Evolutionary conservation across 306 rosid genomes (phyloP), one percentile per base, ranked within the genome.

Genomic region (Aeschynomene evenia): DNA sequence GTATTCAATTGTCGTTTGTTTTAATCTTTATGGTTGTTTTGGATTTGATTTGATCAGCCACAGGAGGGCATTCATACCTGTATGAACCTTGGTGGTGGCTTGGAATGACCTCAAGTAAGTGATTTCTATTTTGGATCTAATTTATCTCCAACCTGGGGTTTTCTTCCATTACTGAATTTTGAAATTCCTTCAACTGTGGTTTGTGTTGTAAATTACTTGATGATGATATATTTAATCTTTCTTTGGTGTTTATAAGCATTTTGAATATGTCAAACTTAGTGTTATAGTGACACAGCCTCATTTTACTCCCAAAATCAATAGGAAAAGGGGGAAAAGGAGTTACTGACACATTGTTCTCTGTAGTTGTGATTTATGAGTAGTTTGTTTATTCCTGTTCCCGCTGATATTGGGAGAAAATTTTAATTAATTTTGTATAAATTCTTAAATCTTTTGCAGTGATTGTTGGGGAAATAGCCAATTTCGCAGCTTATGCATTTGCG

Each of bases 401-500:
- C 45, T 12, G 9, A 14, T 53, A 13, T 52, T 49, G 18, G 51
- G 36, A 36, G 55, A 34, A 63, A 63, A 42, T 18, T 51, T 8
- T 16, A n/a, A 55, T 50, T 73, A 16, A 66, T 45, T 65, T 34
- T 65, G 26, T 64, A 11, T 63, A 28, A 43, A 65, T 71, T 71
- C 40, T 55, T 66, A 23, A 22, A 16, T 58, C 42, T 70, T 70
- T 24, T 65, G 59, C n/a, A 91, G 97, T 94, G 98, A 82, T 94
- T 49, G 72, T 85, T 58, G 97, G 99, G 65, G 99, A 94, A 85
- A 76, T 91, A 55, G 97, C 99, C 21, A 94, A 94, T 78, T 94
- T 94, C 66, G 95, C 96, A 34, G 99, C 99, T 37, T 91, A 94
- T 80, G 96, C 97, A 70, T 94, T 81, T 87, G 97, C 99, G 31